Conservation (phyloP, 192 early-diverging fungal species). For the Backusella tuberculispora region DNA sequence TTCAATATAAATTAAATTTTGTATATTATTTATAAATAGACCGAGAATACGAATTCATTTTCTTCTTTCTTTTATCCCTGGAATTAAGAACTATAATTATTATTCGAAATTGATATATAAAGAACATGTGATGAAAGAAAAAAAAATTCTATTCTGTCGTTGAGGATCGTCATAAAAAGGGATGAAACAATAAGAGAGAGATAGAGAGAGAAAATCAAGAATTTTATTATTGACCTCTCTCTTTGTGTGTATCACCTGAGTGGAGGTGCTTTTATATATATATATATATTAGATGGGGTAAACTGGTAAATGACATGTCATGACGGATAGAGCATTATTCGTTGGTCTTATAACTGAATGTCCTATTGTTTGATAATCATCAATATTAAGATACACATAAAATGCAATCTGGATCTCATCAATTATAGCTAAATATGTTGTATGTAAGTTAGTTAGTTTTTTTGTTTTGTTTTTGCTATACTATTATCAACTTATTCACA, state of each 20-base stretch:
- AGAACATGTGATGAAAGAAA: too few species aligned
- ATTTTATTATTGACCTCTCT: too few species aligned
- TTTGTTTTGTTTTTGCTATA: neutral
- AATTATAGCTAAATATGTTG: neutral
- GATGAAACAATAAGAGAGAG: neutral
- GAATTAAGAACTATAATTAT: neutral
- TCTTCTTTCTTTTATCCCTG: neutral
- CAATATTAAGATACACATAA: constrained; percentile 10
- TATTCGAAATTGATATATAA: too few species aligned
- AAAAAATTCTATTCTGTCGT: neutral
- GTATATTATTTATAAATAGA: neutral
- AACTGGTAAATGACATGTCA: constrained; percentile 18
- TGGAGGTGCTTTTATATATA: neutral
- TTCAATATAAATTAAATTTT: neutral
- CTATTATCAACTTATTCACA: neutral
- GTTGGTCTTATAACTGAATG: neutral
- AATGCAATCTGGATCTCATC: constrained; percentile 6
- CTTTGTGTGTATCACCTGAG: too few species aligned
- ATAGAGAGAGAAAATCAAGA: too few species aligned
- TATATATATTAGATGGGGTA: neutral
- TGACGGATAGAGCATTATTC: neutral
- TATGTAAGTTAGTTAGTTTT: neutral
- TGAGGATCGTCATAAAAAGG: neutral
- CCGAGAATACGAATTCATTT: neutral
- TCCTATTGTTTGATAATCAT: neutral